These are phyloP conservation scores for Gossypium lobatum DNA, from an alignment of 441 rosid genomes.

Conservation along the genomic window DNA sequence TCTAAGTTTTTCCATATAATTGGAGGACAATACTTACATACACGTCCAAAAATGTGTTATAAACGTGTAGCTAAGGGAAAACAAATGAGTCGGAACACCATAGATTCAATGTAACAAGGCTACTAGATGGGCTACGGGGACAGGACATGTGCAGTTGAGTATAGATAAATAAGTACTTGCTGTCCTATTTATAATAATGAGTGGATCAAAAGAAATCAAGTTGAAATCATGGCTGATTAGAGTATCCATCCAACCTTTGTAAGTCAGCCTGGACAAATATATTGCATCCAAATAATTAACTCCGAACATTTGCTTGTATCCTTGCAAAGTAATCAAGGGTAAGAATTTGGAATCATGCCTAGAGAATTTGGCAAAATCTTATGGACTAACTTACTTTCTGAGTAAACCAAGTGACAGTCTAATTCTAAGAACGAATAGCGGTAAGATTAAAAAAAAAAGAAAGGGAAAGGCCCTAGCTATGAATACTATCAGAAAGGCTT, in stretches of 20 bases:
- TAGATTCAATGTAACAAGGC: not conserved
- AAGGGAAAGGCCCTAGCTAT: too few species aligned
- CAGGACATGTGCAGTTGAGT: too few species aligned
- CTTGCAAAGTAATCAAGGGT: too few species aligned
- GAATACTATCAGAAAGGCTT: too few species aligned
- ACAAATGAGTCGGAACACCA: not conserved
- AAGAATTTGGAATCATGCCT: too few species aligned
- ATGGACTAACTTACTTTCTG: too few species aligned
- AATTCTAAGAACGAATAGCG: not conserved
- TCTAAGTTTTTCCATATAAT: not conserved
- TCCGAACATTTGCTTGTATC: not conserved
- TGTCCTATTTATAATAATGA: not conserved
- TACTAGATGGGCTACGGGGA: not conserved
- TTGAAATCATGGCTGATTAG: not conserved
- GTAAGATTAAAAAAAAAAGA: not conserved
- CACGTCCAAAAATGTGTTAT: too few species aligned
- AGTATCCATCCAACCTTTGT: not conserved
- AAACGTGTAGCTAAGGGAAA: too few species aligned
- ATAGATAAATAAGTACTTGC: not conserved
- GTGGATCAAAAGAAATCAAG: not conserved
- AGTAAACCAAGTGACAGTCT: not conserved
- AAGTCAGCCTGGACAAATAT: not conserved
- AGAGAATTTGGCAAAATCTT: too few species aligned
- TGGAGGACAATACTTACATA: not conserved
- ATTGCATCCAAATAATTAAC: not conserved